These are phyloP conservation scores for Cryptosporidium viatorum DNA, from an alignment of 169 alveolate genomes.

Conservation along the genomic window DNA sequence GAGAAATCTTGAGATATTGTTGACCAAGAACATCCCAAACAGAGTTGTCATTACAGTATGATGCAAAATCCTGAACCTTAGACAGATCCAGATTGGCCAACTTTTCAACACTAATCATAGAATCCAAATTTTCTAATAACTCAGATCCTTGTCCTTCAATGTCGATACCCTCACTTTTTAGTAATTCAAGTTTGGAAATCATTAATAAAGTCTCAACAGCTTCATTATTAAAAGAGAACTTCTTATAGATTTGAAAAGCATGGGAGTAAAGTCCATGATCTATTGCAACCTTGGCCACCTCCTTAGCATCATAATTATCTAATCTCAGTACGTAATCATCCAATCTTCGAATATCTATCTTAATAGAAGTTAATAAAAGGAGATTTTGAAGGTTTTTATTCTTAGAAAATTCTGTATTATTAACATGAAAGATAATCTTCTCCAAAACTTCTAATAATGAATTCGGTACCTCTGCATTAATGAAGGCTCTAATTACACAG, in stretches of 20 bases:
- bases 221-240: conserved; percentile 89
- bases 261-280: conserved; percentile 87
- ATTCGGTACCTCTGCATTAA: conserved; percentile 95
- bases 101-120: conserved; percentile 86
- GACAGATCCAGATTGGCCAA: conserved; percentile 20
- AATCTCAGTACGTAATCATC: conserved; percentile 96
- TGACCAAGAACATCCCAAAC: conserved; percentile 97
- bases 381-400: conserved; percentile 96
- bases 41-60: conserved; percentile 74
- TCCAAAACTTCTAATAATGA: conserved; percentile 95
- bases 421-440: conserved; percentile 93
- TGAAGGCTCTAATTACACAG: conserved; percentile 95
- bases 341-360: conserved; percentile 91
- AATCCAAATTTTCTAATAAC: conserved; percentile 76
- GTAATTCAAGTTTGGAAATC: conserved; percentile 8
- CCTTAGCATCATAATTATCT: conserved; percentile 96
- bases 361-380: conserved; percentile 93
- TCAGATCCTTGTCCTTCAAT: neutral
- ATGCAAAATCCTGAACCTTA: conserved; percentile 51
- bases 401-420: conserved; percentile 93
- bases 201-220: conserved; percentile 95
- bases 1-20: conserved; percentile 91
- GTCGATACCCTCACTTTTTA: neutral
- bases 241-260: conserved; percentile 94
- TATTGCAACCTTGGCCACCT: conserved; percentile 93